These are phyloP conservation scores for Cornus kousa DNA, from an alignment of 148 eudicot genomes.

Conservation along the genomic window DNA sequence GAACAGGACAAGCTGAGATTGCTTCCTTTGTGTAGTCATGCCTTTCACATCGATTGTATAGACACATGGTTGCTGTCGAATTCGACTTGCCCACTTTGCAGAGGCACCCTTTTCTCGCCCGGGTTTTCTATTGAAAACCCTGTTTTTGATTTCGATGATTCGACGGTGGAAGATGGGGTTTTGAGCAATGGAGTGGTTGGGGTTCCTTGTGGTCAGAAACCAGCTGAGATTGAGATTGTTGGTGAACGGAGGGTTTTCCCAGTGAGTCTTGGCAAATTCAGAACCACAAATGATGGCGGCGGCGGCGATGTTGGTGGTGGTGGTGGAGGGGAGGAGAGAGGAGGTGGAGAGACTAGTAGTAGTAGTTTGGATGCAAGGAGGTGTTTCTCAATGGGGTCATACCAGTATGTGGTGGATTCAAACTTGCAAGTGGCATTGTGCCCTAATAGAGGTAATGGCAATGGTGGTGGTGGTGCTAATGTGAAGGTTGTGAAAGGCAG, in stretches of 20 bases:
- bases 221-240: conserved; percentile 8
- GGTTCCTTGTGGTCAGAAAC: background rate
- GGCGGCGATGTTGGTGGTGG: background rate
- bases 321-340: background rate
- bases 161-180: conserved; percentile 32
- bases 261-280: conserved; percentile 48
- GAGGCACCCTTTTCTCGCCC: conserved; percentile 45
- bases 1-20: conserved; percentile 47
- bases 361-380: conserved; percentile 54
- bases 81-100: conserved; percentile 56
- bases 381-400: conserved; percentile 57
- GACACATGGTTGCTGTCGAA: conserved; percentile 58
- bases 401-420: conserved; percentile 50
- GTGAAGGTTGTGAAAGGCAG: conserved; percentile 15
- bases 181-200: background rate
- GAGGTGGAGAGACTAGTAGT: conserved; percentile 37
- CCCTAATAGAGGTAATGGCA: conserved; percentile 19
- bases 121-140: conserved; percentile 47
- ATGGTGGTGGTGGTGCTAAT: conserved; percentile 13
- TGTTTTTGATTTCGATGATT: conserved; percentile 37
- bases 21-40: conserved; percentile 56
- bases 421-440: conserved; percentile 40
- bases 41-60: conserved; percentile 58
- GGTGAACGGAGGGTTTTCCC: conserved; percentile 43
- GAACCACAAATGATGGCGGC: conserved; percentile 29